phyloP scores from a whole-genome alignment of 371 early-diverging fungal species.

The Rhizopus arrhizus region DNA sequence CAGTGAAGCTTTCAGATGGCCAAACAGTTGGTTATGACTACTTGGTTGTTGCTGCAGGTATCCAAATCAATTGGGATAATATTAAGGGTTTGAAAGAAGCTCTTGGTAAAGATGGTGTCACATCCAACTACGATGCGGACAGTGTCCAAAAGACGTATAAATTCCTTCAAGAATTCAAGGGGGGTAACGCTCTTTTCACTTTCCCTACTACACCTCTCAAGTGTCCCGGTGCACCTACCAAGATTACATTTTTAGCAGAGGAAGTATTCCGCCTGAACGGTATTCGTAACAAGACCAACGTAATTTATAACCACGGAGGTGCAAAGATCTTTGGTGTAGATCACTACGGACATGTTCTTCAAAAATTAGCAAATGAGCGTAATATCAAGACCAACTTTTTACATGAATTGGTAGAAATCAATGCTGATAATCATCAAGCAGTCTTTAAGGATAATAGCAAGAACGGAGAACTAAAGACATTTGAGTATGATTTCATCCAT shows the following conservation, averaged over 20 bases:
- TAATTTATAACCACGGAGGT: slow-evolving; percentile 75
- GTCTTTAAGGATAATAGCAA: slow-evolving; percentile 65
- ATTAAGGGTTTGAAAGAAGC: slow-evolving; percentile 77
- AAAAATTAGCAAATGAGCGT: slow-evolving; percentile 69
- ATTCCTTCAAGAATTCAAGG: slow-evolving; percentile 73
- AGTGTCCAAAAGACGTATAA: slow-evolving; percentile 78
- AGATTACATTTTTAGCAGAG: slow-evolving; percentile 89
- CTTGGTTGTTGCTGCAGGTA: slow-evolving; percentile 87
- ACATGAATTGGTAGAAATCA: slow-evolving; percentile 74
- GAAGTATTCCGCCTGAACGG: slow-evolving; percentile 74
- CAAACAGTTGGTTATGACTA: slow-evolving; percentile 78
- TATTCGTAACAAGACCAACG: slow-evolving; percentile 69
- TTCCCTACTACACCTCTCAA: slow-evolving; percentile 89
- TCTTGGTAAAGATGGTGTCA: slow-evolving; percentile 81
- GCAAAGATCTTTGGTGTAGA: slow-evolving; percentile 89
- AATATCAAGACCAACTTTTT: slow-evolving; percentile 70
- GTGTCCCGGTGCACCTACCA: slow-evolving; percentile 92
- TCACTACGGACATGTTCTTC: slow-evolving; percentile 79
- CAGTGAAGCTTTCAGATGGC: slow-evolving; percentile 69
- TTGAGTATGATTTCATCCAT: slow-evolving; percentile 82
- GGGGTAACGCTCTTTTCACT: slow-evolving; percentile 88
- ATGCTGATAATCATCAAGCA: slow-evolving; percentile 66
- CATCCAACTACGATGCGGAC: slow-evolving; percentile 79
- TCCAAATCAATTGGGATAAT: slow-evolving; percentile 77
- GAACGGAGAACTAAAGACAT: slow-evolving; percentile 56